Evolutionary conservation across 192 early-diverging fungal species (phyloP).

Genomic region (Mortierella hygrophila): DNA sequence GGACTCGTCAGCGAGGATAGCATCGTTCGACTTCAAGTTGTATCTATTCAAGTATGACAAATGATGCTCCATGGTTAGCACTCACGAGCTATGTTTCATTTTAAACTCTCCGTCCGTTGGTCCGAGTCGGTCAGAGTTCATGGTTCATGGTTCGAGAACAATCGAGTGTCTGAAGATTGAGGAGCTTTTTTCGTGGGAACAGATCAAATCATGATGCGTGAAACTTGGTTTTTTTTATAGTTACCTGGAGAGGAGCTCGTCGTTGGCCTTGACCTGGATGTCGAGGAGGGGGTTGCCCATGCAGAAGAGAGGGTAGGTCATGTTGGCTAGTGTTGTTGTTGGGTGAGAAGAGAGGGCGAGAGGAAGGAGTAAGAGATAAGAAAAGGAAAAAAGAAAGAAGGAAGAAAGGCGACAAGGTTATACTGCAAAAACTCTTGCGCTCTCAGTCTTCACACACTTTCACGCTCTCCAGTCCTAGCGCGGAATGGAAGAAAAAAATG

Average conservation of each 20-base stretch:
- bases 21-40: conserved; percentile 93
- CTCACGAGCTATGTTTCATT: background rate
- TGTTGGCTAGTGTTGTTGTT: background rate
- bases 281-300: conserved; percentile 99
- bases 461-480: background rate
- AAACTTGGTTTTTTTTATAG: background rate
- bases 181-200: background rate
- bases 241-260: conserved; percentile 85
- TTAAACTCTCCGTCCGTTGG: background rate
- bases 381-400: background rate
- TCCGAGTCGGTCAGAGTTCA: background rate
- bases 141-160: no score
- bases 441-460: background rate
- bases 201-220: background rate
- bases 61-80: background rate
- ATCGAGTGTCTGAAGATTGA: background rate
- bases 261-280: conserved; percentile 88
- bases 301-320: conserved; percentile 74
- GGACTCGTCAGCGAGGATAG: conserved; percentile 92
- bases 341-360: background rate
- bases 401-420: no score
- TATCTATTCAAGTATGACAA: conserved; percentile 48
- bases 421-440: background rate
- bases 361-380: background rate
- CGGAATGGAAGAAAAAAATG: background rate